These are phyloP conservation scores for Boletus patriciae DNA, from an alignment of 768 basidiomycete genomes.

Conservation along the genomic window DNA sequence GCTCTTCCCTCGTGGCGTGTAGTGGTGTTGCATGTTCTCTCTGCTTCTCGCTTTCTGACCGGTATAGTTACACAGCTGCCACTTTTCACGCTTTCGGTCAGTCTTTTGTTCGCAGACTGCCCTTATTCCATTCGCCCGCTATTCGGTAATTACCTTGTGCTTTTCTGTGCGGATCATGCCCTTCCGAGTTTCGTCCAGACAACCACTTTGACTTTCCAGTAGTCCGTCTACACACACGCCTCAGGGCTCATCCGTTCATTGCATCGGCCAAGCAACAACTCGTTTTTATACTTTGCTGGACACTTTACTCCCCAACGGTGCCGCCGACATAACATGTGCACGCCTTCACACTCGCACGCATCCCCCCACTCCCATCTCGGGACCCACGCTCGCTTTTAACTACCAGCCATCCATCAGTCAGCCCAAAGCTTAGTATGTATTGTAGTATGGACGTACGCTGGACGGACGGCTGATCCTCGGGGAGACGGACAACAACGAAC, in stretches of 20 bases:
- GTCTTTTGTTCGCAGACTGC: conserved; percentile 27
- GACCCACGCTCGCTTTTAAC: conserved; percentile 25
- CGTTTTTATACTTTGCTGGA: conserved; percentile 25
- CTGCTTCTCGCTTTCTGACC: conserved; percentile 36
- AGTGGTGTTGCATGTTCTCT: conserved; percentile 27
- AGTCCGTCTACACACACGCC: conserved; percentile 19
- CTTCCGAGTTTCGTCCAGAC: conserved; percentile 17
- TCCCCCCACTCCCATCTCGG: conserved; percentile 2
- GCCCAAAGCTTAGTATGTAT: conserved; percentile 22
- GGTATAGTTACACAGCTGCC: conserved; percentile 28
- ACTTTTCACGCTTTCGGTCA: conserved; percentile 27
- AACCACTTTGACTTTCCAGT: conserved; percentile 20
- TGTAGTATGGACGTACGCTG: conserved; percentile 29
- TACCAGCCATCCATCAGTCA: conserved; percentile 8
- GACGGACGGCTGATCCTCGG: conserved; percentile 19
- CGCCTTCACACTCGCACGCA: conserved; percentile 1
- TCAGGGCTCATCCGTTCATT: conserved; percentile 28
- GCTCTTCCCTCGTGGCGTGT: conserved; percentile 28
- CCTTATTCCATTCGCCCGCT: conserved; percentile 26
- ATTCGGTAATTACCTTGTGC: conserved; percentile 32
- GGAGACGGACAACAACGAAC: conserved; percentile 29
- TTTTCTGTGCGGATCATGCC: conserved; percentile 23
- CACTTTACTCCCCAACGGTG: conserved; percentile 18
- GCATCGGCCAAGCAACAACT: conserved; percentile 21
- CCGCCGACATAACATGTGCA: conserved; percentile 13